Percentiles rank a stretch among this genome's conserved stretches.
phyloP scores from a whole-genome alignment of 2,329 filamentous ascomycete species.

The Alternaria sp. region DNA sequence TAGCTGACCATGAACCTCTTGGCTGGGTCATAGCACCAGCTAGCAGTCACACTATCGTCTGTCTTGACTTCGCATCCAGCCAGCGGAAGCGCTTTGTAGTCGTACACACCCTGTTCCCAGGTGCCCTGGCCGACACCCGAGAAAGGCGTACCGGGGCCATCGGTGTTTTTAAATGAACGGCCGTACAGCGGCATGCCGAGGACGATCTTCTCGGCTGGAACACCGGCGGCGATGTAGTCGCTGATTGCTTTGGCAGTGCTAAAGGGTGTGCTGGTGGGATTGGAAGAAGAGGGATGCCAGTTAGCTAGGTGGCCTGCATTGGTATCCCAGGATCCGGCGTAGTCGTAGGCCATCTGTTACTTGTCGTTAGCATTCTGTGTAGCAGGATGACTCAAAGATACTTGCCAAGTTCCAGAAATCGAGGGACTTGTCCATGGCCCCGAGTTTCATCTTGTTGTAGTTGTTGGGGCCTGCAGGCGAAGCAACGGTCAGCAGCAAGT shows the following conservation, averaged over 20 bases:
- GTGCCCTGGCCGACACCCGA: conserved; percentile 44
- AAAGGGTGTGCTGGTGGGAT: conserved; percentile 46
- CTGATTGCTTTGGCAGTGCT: conserved; percentile 44
- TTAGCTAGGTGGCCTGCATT: conserved; percentile 48
- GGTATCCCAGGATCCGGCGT: conserved; percentile 53
- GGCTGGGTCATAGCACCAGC: conserved; percentile 43
- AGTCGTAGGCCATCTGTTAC: conserved; percentile 81
- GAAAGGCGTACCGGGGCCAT: conserved; percentile 45
- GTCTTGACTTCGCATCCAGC: conserved; percentile 34
- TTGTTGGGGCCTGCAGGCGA: conserved; percentile 56
- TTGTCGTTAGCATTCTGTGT: background rate
- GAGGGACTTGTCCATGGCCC: conserved; percentile 58
- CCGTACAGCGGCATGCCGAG: conserved; percentile 52
- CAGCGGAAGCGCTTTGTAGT: conserved; percentile 49
- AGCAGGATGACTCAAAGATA: background rate
- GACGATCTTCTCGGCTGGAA: conserved; percentile 47
- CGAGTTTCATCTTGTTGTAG: conserved; percentile 56
- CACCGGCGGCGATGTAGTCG: conserved; percentile 46
- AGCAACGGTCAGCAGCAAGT: conserved; percentile 59
- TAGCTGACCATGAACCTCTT: conserved; percentile 43
- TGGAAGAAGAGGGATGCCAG: conserved; percentile 34
- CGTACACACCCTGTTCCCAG: conserved; percentile 50
- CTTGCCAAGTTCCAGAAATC: conserved; percentile 63
- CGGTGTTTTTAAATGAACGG: conserved; percentile 47
- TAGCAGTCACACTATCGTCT: conserved; percentile 37